Evolutionary conservation across 805 yeast species (phyloP), one percentile per base, ranked within the genome.

Genomic region (Saturnispora halmiae): DNA sequence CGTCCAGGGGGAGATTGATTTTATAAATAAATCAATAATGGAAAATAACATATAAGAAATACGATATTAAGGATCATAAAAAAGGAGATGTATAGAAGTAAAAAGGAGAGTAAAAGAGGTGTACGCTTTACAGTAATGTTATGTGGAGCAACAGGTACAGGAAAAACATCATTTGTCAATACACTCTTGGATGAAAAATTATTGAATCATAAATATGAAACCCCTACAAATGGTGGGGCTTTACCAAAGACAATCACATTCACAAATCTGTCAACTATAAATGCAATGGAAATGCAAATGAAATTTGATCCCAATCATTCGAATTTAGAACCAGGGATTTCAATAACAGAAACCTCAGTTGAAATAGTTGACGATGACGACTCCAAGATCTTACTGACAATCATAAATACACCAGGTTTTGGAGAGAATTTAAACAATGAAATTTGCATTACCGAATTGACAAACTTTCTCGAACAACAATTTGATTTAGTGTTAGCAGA

Each of bases 401-500:
- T 75, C 35, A 69, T 75, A 43, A 79, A 77, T 63, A 67, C 79
- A 22, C 74, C 82, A 35, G 77, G 84, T 21, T 72, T 68, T 64
- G 76, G 79, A 49, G 74, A 79, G 51, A 75, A 76, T 53, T 60
- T 75, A 46, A 66, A 75, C 57, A 76, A 76, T 51, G 73, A 74
- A 36, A 51, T 79, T 38, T 81, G 90, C 54, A 76, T 73, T 52
- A 66, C 63, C 10, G 92, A 82, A 54, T 73, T 82, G 39, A 73
- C 75, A 40, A 67, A 70, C 42, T 83, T 72, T 55, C 61, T 83
- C 52, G 82, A 79, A 56, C 86, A 79, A 55, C 90, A 82, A 55
- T 82, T 82, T 55, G 88, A 81, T 56, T 65, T 71, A 42, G 86
- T 83, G 0, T 69, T 87, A 35, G 85, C 84, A 2, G 95, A 87